phyloP scores from a whole-genome alignment of 768 basidiomycete species.

The Mycena vitilis region DNA sequence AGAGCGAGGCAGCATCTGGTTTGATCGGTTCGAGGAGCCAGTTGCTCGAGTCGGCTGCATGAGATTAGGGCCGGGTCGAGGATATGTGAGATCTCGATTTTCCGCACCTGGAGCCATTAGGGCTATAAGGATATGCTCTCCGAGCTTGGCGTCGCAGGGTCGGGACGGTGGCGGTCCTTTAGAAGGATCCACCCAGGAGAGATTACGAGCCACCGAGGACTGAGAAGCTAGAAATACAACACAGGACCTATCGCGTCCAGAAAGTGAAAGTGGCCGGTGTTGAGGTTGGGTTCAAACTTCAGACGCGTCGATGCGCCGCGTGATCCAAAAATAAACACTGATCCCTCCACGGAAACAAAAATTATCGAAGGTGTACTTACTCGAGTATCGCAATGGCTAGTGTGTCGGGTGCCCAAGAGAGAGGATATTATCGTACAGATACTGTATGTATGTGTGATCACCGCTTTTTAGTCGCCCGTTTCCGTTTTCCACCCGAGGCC shows the following conservation, averaged over 20 bases:
- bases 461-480: constrained; percentile 67
- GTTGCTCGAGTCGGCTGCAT: background rate
- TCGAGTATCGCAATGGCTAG: background rate
- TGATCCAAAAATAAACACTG: background rate
- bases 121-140: background rate
- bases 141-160: background rate
- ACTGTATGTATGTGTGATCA: constrained; percentile 39
- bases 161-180: background rate
- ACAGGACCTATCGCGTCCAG: background rate
- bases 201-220: background rate
- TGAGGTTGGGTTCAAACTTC: background rate
- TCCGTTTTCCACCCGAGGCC: constrained; percentile 74
- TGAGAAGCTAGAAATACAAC: background rate
- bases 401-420: background rate
- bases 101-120: background rate
- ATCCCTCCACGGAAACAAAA: background rate
- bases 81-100: too few relatives aligned
- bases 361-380: too few relatives aligned
- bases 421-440: constrained; percentile 20
- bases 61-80: background rate
- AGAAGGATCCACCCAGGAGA: background rate
- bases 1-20: background rate
- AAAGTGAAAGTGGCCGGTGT: background rate
- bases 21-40: background rate
- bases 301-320: constrained; percentile 5